Percentiles rank a stretch among this genome's conserved stretches.
phyloP scores from a whole-genome alignment of 2,329 filamentous ascomycete species.

The Davidsoniella neocaledoniae region DNA sequence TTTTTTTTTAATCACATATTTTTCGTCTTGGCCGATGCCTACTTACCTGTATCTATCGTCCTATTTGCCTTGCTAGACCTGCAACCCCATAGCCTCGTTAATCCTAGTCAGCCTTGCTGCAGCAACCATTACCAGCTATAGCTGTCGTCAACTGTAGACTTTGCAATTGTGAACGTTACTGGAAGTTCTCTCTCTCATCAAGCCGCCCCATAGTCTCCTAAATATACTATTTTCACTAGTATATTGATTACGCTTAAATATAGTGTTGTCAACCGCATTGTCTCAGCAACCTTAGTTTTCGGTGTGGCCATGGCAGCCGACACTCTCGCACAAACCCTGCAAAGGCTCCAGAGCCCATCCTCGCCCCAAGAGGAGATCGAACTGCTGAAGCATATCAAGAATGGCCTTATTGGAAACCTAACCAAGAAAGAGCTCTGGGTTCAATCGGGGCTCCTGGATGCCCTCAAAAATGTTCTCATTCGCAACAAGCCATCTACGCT shows the following conservation, averaged over 20 bases:
- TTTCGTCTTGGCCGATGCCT: no score
- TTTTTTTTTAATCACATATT: no score
- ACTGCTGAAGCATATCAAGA: conserved; percentile 61
- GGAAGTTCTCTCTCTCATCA: no score
- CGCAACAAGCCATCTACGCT: not conserved
- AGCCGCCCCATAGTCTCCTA: no score
- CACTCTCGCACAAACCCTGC: conserved; percentile 35
- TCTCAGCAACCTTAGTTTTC: not conserved
- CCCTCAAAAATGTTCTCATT: conserved; percentile 19
- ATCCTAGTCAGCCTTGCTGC: conserved; percentile 1
- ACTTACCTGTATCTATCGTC: not conserved
- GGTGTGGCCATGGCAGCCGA: conserved; percentile 33
- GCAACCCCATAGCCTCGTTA: conserved; percentile 1
- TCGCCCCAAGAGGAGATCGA: conserved; percentile 35
- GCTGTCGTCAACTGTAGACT: not conserved
- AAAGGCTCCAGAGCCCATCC: conserved; percentile 38
- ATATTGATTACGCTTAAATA: no score
- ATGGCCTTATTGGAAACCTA: conserved; percentile 74
- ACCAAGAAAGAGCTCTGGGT: conserved; percentile 74
- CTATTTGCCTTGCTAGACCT: not conserved
- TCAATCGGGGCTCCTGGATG: conserved; percentile 47
- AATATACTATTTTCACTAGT: no score
- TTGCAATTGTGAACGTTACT: no score
- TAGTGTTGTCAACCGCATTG: not conserved
- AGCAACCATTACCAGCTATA: not conserved